Evolutionary conservation across 208 protist genomes (phyloP).

Genomic region (Novymonas esmeraldas): DNA sequence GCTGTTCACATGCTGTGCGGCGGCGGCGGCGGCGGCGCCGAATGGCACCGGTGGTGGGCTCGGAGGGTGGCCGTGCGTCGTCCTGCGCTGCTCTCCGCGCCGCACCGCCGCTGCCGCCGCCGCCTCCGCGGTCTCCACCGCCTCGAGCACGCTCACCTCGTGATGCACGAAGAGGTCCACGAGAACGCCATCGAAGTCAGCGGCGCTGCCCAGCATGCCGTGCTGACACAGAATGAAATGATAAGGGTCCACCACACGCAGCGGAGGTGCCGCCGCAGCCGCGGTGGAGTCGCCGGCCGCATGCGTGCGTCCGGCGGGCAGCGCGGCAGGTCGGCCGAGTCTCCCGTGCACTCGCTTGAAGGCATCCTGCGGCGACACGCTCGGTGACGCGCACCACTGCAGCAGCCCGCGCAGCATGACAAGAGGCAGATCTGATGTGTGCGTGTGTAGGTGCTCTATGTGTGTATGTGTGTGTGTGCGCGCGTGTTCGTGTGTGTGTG

Average conservation of each 20-base stretch:
- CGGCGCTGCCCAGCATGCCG: slow-evolving; percentile 51
- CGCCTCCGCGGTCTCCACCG: slow-evolving; percentile 10
- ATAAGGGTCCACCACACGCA: slow-evolving; percentile 39
- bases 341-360: slow-evolving; percentile 12
- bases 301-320: too few relatives aligned
- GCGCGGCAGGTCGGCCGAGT: slow-evolving; percentile 2
- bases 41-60: background rate
- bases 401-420: slow-evolving; percentile 13
- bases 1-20: too few relatives aligned
- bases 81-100: background rate
- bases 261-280: background rate
- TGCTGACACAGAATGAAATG: slow-evolving; percentile 78
- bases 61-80: background rate
- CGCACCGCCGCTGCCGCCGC: background rate
- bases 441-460: background rate
- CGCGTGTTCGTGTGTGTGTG: slow-evolving; percentile 1
- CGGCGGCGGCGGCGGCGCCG: background rate
- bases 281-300: too few relatives aligned
- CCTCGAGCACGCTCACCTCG: slow-evolving; percentile 31
- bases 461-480: slow-evolving; percentile 5
- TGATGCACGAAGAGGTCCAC: slow-evolving; percentile 34
- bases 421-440: background rate
- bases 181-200: slow-evolving; percentile 53
- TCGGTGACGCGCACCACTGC: background rate
- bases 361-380: slow-evolving; percentile 11